phyloP scores from a whole-genome alignment of 306 rosid species.

The Cucumis cinereus region DNA sequence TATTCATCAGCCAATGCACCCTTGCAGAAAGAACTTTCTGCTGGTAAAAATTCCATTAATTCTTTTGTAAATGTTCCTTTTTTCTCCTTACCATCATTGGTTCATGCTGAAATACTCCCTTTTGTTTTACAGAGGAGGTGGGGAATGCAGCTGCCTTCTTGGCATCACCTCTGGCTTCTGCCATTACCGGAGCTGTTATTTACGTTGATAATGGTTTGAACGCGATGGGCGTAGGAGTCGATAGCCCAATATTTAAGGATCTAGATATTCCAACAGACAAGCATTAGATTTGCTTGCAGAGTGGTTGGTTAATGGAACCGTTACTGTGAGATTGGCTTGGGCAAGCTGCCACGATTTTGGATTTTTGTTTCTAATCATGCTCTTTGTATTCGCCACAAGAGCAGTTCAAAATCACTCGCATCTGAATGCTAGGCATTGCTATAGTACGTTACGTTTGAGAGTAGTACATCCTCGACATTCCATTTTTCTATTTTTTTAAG shows the following conservation, averaged over 20 bases:
- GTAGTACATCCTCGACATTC: not conserved
- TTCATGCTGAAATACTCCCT: not conserved
- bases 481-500: too few species aligned
- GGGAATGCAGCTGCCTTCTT: conserved; percentile 86
- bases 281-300: conserved; percentile 17
- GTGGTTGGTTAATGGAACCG: not conserved
- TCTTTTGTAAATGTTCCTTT: not conserved
- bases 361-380: not conserved
- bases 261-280: conserved; percentile 32
- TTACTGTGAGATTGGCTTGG: not conserved
- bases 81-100: not conserved
- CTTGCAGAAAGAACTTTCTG: conserved; percentile 68
- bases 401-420: not conserved
- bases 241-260: conserved; percentile 44
- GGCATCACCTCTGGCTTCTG: conserved; percentile 80
- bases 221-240: conserved; percentile 95
- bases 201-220: conserved; percentile 88
- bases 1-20: conserved; percentile 79
- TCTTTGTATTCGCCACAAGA: not conserved
- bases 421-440: not conserved
- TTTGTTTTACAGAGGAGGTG: conserved; percentile 59
- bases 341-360: conserved; percentile 3
- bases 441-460: not conserved
- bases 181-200: conserved; percentile 71
- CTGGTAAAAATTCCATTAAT: conserved; percentile 33